phyloP scores from a whole-genome alignment of 2,329 filamentous ascomycete genomes.

The Penicillium sp. region DNA sequence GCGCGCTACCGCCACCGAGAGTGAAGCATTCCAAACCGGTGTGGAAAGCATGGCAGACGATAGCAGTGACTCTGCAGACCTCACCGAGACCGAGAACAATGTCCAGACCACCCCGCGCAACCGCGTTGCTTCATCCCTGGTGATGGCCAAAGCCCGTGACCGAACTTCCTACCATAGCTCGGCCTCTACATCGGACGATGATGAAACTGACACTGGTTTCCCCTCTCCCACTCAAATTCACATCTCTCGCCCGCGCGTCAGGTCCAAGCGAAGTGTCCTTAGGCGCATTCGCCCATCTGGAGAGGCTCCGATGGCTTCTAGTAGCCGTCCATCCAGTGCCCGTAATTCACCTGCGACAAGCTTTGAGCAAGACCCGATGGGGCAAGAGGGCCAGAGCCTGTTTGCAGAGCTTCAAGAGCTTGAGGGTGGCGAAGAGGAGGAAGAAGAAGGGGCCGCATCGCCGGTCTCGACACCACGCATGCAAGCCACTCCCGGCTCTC shows the following conservation, averaged over 20 bases:
- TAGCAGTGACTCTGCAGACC: slow-evolving; percentile 69
- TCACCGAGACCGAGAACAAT: slow-evolving; percentile 80
- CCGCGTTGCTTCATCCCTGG: slow-evolving; percentile 43
- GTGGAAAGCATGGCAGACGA: slow-evolving; percentile 72
- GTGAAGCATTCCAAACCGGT: slow-evolving; percentile 94
- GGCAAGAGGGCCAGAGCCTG: slow-evolving; percentile 72
- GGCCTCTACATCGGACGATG: slow-evolving; percentile 81
- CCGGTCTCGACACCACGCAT: slow-evolving; percentile 46
- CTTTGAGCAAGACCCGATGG: slow-evolving; percentile 51
- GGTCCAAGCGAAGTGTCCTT: slow-evolving; percentile 66
- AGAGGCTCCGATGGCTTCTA: slow-evolving; percentile 47
- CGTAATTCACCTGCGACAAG: slow-evolving; percentile 60
- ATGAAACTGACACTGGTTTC: slow-evolving; percentile 70
- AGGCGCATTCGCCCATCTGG: slow-evolving; percentile 60
- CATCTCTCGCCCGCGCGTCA: slow-evolving; percentile 72
- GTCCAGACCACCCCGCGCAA: slow-evolving; percentile 40
- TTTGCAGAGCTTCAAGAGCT: slow-evolving; percentile 89
- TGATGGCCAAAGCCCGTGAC: slow-evolving; percentile 56
- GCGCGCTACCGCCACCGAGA: slow-evolving; percentile 74
- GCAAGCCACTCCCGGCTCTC: slow-evolving; percentile 31
- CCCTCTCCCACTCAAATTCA: slow-evolving; percentile 68
- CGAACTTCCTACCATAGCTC: slow-evolving; percentile 80
- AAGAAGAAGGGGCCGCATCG: slow-evolving; percentile 57
- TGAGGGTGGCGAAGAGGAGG: slow-evolving; percentile 70
- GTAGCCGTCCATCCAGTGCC: slow-evolving; percentile 43